phyloP scores from a whole-genome alignment of 2,329 filamentous ascomycete species.

The Dactylellina parvicollis region DNA sequence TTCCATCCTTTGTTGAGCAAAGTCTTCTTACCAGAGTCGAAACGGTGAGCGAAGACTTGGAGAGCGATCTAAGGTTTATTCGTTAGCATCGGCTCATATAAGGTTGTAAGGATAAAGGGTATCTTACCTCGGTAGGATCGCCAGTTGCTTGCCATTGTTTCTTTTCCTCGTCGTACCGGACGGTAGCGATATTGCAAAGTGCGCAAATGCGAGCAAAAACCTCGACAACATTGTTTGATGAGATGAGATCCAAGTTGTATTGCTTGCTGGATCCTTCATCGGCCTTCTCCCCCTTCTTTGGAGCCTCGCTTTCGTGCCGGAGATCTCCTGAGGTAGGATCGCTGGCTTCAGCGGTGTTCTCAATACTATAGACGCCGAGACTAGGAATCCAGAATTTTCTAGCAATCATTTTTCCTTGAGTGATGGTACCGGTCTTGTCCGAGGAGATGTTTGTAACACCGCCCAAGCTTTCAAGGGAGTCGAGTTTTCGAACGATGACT shows the following conservation, averaged over 20 bases:
- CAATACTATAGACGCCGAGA: conserved; percentile 69
- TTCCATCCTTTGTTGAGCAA: conserved; percentile 66
- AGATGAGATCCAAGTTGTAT: conserved; percentile 44
- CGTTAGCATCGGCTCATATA: background rate
- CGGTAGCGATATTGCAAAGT: conserved; percentile 72
- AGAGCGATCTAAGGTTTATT: conserved; percentile 65
- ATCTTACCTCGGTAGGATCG: conserved; percentile 70
- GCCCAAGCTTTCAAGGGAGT: conserved; percentile 67
- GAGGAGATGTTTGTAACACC: conserved; percentile 68
- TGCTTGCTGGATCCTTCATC: conserved; percentile 24
- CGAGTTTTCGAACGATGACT: conserved; percentile 50
- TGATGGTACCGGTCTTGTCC: conserved; percentile 71
- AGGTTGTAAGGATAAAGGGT: background rate
- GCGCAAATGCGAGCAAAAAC: conserved; percentile 59
- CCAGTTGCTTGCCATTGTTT: conserved; percentile 69
- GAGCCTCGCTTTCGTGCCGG: conserved; percentile 63
- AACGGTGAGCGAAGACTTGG: conserved; percentile 76
- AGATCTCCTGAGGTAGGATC: conserved; percentile 68
- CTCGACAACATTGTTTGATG: conserved; percentile 28
- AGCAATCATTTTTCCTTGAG: conserved; percentile 73
- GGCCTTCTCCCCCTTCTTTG: conserved; percentile 63
- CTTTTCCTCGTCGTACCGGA: conserved; percentile 65
- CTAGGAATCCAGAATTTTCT: conserved; percentile 70
- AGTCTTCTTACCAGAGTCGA: conserved; percentile 70
- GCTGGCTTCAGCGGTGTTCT: conserved; percentile 67